A percentile compares a stretch with the other conserved stretches of the same genome.
Evolutionary conservation across 2,329 filamentous ascomycete genomes (phyloP).

Genomic region (Aspergillus pseudoglaucus): DNA sequence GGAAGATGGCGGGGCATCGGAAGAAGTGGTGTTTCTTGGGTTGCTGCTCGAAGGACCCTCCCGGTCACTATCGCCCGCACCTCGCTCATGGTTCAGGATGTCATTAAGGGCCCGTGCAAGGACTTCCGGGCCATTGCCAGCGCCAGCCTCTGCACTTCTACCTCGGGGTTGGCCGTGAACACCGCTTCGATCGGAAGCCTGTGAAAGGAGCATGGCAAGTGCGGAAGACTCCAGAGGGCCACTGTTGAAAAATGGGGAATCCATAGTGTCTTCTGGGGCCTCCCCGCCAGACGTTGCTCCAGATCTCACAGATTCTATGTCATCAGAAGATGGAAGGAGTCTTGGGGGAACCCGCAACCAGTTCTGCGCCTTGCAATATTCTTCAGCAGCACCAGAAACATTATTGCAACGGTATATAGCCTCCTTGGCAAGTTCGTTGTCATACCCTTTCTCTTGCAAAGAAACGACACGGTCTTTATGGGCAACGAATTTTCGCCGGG

Average conservation of each 20-base stretch:
- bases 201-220: constrained; percentile 30
- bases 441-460: constrained; percentile 44
- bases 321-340: constrained; percentile 60
- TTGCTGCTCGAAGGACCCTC: constrained; percentile 18
- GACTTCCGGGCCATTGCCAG: constrained; percentile 28
- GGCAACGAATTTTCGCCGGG: constrained; percentile 48
- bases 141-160: constrained; percentile 22
- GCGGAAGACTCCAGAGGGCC: constrained; percentile 23
- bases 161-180: constrained; percentile 16
- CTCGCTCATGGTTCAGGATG: constrained; percentile 29
- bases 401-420: constrained; percentile 79
- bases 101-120: constrained; percentile 40
- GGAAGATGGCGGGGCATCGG: constrained; percentile 8
- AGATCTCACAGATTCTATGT: constrained; percentile 36
- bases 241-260: constrained; percentile 20
- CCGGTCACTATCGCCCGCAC: constrained; percentile 16
- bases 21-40: constrained; percentile 7
- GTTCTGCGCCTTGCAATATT: constrained; percentile 67
- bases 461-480: constrained; percentile 42
- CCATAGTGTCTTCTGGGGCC: constrained; percentile 22
- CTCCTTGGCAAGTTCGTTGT: constrained; percentile 63
- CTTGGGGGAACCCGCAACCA: constrained; percentile 54
- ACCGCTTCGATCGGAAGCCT: constrained; percentile 20
- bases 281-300: constrained; percentile 24
- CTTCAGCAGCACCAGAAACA: constrained; percentile 51